These are phyloP conservation scores for Barnettozyma californica DNA, from an alignment of 805 yeast genomes.

Conservation along the genomic window DNA sequence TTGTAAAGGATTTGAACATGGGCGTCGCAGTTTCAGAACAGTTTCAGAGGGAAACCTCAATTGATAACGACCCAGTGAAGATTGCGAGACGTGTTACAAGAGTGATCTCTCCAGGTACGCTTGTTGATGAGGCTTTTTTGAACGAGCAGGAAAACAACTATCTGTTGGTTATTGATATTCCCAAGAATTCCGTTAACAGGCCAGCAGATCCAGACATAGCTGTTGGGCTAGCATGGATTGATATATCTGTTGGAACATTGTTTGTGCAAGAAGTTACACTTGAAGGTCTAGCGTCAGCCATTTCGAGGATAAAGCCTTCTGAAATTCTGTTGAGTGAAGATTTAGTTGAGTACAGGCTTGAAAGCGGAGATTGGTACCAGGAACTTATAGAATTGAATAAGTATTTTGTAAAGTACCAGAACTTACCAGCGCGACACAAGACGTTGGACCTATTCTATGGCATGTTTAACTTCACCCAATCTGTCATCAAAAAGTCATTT, in stretches of 20 bases:
- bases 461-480: constrained; percentile 34
- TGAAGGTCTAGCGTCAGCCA: constrained; percentile 58
- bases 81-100: constrained; percentile 70
- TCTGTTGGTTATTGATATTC: constrained; percentile 59
- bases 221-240: constrained; percentile 84
- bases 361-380: constrained; percentile 48
- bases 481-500: constrained; percentile 20
- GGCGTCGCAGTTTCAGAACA: constrained; percentile 87
- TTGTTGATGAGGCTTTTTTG: constrained; percentile 79
- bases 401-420: constrained; percentile 51
- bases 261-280: constrained; percentile 60
- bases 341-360: constrained; percentile 34
- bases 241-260: constrained; percentile 77
- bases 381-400: constrained; percentile 53
- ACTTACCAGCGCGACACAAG: constrained; percentile 36
- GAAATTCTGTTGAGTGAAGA: constrained; percentile 63
- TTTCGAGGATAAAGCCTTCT: constrained; percentile 74
- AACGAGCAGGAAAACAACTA: constrained; percentile 69
- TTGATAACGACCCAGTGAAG: constrained; percentile 31
- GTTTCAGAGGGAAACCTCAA: constrained; percentile 26
- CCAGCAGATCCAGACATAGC: constrained; percentile 35
- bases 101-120: constrained; percentile 87
- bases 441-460: constrained; percentile 32
- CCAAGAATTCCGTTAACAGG: constrained; percentile 38
- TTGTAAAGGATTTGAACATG: constrained; percentile 63